Percentiles rank a stretch among this genome's conserved stretches.
Conservation (phyloP, 805 yeast species). For the Ogataea parapolymorpha region DNA sequence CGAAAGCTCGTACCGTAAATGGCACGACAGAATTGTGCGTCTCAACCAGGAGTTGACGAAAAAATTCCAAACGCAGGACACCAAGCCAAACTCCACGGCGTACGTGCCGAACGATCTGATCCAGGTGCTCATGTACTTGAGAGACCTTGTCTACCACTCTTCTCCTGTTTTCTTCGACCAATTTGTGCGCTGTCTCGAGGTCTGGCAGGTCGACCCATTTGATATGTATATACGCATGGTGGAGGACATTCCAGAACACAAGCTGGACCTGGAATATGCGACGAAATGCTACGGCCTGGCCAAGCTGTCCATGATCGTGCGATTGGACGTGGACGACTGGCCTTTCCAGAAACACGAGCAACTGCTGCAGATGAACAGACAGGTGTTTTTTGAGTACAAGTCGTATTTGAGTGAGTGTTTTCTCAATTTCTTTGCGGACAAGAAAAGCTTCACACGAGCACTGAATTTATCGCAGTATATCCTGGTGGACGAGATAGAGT, state of each 20-base stretch:
- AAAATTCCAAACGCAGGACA: conserved; percentile 1
- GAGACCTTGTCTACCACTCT: conserved; percentile 19
- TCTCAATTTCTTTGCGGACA: conserved; percentile 15
- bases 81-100: conserved; percentile 1
- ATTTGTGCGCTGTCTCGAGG: conserved; percentile 27
- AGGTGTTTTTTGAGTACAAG: conserved; percentile 16
- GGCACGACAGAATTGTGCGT: conserved; percentile 9
- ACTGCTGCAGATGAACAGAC: conserved; percentile 12
- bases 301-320: conserved; percentile 23
- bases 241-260: conserved; percentile 11
- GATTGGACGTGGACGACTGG: conserved; percentile 26
- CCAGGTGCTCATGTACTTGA: conserved; percentile 14
- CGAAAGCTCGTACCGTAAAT: conserved; percentile 11
- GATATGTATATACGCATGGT: conserved; percentile 18
- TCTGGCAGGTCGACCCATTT: conserved; percentile 35
- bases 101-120: conserved; percentile 18
- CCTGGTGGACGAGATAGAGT: conserved; percentile 13
- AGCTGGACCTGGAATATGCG: conserved; percentile 19
- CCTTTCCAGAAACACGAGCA: conserved; percentile 19
- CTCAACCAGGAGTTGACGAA: conserved; percentile 3
- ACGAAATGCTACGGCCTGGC: conserved; percentile 26
- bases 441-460: conserved; percentile 19
- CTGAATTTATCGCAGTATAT: conserved; percentile 20
- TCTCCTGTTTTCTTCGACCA: conserved; percentile 23
- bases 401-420: conserved; percentile 18